Base-by-base conservation (phyloP, 2,329 filamentous ascomycete genomes). In the Albifimbria verrucaria region DNA sequence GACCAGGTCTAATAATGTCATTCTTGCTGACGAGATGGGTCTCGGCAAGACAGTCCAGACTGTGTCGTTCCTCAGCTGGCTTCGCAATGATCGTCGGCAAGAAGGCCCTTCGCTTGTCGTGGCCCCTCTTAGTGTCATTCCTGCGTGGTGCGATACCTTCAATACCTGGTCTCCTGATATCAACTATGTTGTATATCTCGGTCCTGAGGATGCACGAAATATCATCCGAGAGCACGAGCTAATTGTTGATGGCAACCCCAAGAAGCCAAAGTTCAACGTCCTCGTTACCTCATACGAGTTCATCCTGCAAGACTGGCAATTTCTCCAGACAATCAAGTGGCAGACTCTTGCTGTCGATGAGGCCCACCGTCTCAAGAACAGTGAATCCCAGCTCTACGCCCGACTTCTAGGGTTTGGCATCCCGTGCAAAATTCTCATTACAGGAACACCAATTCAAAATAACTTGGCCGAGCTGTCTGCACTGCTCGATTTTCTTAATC, bases 1-100 rank as follows among this genome's bases (percentile, higher is more conserved):
- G 95, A 90, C 89, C 50, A 87, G 89, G 64, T 87, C 86, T 52
- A 94, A 94, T 70, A 99, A 97, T 63, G 94, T 97, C 65, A 97
- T 99, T 62, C 81, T 99, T 50, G 94, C 94, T 48, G 94, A 99
- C 68, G 94, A 99, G 73, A 99, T 99, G 94, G 94, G 94, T 63
- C 80, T 99, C 15, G 94, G 94, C 24, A 99, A 99, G 75, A 99
- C 94, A 0, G 94, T 99, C 0, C 94, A 99, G 73, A 97, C 93
- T 1, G 92, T 99, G 24, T 87, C 93, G 0, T 97, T 97, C 69
- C 88, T 99, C 70, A 97, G 93, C 68, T 99, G 94, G 93, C 80
- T 99, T 55, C 89, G 91, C 51, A 93, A 97, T 71, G 86, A 92
- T 54, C 86, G 93, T 60, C 81, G 81, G 48, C 94, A 99, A 68